A percentile compares a stretch with the other conserved stretches of the same genome.
Evolutionary conservation across 208 protist genomes (phyloP).

Genomic region (Wallacemonas sp.): DNA sequence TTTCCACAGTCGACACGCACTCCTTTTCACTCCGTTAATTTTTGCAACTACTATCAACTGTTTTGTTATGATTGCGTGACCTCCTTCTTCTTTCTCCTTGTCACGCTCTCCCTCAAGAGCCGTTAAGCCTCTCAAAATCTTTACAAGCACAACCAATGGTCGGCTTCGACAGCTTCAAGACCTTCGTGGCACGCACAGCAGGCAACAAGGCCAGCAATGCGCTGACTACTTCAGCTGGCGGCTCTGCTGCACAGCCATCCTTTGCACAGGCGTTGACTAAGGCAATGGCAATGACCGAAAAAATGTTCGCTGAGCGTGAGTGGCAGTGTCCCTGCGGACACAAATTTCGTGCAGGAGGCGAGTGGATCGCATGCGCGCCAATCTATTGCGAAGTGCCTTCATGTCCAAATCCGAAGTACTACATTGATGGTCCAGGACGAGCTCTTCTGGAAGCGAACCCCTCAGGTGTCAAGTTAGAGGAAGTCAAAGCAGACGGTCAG

Average conservation of each 20-base stretch:
- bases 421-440: conserved; percentile 82
- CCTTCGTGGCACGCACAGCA: conserved; percentile 54
- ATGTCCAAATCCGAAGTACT: conserved; percentile 90
- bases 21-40: too few species aligned
- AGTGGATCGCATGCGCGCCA: conserved; percentile 82
- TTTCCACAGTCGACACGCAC: too few species aligned
- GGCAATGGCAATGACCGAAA: conserved; percentile 59
- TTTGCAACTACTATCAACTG: too few species aligned
- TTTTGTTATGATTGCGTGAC: too few species aligned
- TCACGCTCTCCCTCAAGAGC: background rate
- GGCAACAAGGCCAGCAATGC: conserved; percentile 50
- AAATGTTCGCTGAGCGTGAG: conserved; percentile 76
- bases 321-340: conserved; percentile 92
- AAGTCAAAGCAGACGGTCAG: conserved; percentile 38
- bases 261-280: conserved; percentile 56
- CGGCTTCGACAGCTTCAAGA: conserved; percentile 83
- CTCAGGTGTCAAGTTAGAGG: conserved; percentile 74
- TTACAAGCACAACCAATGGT: conserved; percentile 19
- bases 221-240: conserved; percentile 33
- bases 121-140: background rate
- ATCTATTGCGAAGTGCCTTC: conserved; percentile 89
- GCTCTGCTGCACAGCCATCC: conserved; percentile 29
- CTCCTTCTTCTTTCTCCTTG: too few species aligned
- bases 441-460: conserved; percentile 84
- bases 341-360: conserved; percentile 79